A percentile compares a stretch with the other conserved stretches of the same genome.
These are phyloP conservation scores for Volvariella volvacea DNA, from an alignment of 1,284 basidiomycete genomes.

Conservation along the genomic window DNA sequence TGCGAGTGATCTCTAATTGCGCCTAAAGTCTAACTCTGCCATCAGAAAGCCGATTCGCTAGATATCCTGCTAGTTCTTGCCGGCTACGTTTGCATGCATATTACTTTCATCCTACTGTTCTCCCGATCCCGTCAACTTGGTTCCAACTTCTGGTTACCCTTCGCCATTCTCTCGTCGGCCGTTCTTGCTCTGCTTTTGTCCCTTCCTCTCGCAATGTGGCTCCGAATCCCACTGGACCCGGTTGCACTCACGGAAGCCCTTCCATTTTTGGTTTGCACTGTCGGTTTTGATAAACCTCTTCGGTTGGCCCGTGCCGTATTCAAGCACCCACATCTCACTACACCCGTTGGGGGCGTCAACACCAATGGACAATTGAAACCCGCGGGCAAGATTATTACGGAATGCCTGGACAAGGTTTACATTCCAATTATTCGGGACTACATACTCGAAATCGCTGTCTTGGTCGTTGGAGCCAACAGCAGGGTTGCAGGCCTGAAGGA, in stretches of 20 bases:
- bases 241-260: conserved; percentile 92
- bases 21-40: conserved; percentile 4
- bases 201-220: conserved; percentile 77
- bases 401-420: conserved; percentile 77
- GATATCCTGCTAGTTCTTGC: conserved; percentile 95
- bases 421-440: conserved; percentile 89
- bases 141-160: conserved; percentile 85
- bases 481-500: conserved; percentile 89
- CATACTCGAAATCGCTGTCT: conserved; percentile 85
- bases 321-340: conserved; percentile 71
- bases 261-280: conserved; percentile 95
- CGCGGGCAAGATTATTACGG: conserved; percentile 78
- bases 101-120: conserved; percentile 88
- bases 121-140: conserved; percentile 83
- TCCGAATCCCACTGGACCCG: conserved; percentile 87
- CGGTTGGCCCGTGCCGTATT: conserved; percentile 89
- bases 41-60: conserved; percentile 86
- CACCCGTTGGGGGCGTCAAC: conserved; percentile 32
- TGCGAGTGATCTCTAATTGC: conserved; percentile 17
- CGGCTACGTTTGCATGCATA: conserved; percentile 95
- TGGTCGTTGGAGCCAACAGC: conserved; percentile 82
- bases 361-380: conserved; percentile 46
- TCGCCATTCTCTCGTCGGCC: conserved; percentile 81
- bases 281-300: conserved; percentile 97
- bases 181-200: conserved; percentile 85